A percentile compares a stretch with the other conserved stretches of the same genome.
phyloP scores from a whole-genome alignment of 2,329 filamentous ascomycete species.

The Magnaporthiopsis incrustans region DNA sequence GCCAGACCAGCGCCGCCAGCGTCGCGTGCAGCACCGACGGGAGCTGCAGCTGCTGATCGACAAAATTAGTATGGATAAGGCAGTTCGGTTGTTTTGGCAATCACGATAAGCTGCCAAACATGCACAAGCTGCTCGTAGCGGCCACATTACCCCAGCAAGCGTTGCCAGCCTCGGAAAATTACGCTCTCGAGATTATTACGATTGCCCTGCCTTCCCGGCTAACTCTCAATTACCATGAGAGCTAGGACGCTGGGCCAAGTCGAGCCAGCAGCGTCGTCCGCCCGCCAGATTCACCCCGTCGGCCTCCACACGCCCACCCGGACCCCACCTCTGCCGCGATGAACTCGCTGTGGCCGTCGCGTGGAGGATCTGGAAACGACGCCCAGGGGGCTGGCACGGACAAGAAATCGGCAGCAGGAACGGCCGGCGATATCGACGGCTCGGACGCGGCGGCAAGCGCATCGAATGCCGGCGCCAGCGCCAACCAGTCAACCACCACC shows the following conservation, averaged over 20 bases:
- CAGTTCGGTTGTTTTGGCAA: neutral
- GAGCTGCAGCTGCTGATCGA: no score
- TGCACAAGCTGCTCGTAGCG: neutral
- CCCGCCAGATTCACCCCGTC: slow-evolving; percentile 4
- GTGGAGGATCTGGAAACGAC: slow-evolving; percentile 5
- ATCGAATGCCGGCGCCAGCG: neutral
- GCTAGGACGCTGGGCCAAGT: slow-evolving; percentile 3
- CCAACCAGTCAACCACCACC: slow-evolving; percentile 6
- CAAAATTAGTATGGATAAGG: neutral
- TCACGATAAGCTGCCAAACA: neutral
- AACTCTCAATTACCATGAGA: neutral
- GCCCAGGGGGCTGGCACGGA: slow-evolving; percentile 5
- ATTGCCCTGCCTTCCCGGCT: neutral
- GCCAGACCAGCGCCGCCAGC: neutral
- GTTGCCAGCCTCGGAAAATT: no score
- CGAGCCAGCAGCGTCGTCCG: slow-evolving; percentile 3
- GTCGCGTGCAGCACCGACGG: neutral
- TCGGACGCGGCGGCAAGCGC: neutral
- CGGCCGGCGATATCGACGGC: neutral
- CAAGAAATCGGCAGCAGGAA: slow-evolving; percentile 8
- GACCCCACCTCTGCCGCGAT: slow-evolving; percentile 9
- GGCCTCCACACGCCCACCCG: slow-evolving; percentile 6
- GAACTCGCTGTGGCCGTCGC: slow-evolving; percentile 15
- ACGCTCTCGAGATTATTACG: neutral
- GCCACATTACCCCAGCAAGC: neutral